Base-by-base conservation (phyloP, 257 asterid genomes). In the Scutellaria galericulata region DNA sequence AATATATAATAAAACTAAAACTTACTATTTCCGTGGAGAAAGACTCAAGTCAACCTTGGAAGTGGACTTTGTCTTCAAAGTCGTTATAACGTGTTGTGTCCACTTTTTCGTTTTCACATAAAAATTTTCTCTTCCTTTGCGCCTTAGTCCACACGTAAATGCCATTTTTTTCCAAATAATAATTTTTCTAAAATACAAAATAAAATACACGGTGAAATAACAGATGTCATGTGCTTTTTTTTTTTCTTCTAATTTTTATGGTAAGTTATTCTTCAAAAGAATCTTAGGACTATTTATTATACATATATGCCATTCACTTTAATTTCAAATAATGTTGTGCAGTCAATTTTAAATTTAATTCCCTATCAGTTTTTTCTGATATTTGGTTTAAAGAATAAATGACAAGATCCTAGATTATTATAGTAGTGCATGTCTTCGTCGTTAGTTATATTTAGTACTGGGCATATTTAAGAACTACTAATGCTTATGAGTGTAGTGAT, bases 381-480 rank as follows among this genome's bases (percentile, higher is more conserved):
- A 72, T 72, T 72, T 41, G 65, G 71, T 63, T 64, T 52, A n/a
- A 41, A 41, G 57, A 72, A 51, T 72, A 62, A 72, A 72, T 72
- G 64, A 52, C 45, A n/a, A 62, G 11, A 72, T 72, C 64, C 8
- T 7, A 8, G 7, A 50, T 63, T 51, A 61, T 51, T n/a, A 55
- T 14, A 5, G 27, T 15, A 14, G 27, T 15, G 57, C 57, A 52
- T 4, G 37, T 31, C 37, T 31, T 31, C 5, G 37, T 31, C 37
- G 37, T 31, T 31, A 3, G 5, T 31, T 31, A 31, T 4, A 31
- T 3, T 31, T 31, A 31, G 27, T 24, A 24, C 27, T 31, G 5
- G 5, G 5, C 37, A 1, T 3, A 31, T 31, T 31, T 31, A 31
- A 2, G 37, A 31, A 4, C 37, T 31, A 31, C 0, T 1, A 3